phyloP scores from a whole-genome alignment of 805 yeast genomes.

The Cephaloascus albidus region DNA sequence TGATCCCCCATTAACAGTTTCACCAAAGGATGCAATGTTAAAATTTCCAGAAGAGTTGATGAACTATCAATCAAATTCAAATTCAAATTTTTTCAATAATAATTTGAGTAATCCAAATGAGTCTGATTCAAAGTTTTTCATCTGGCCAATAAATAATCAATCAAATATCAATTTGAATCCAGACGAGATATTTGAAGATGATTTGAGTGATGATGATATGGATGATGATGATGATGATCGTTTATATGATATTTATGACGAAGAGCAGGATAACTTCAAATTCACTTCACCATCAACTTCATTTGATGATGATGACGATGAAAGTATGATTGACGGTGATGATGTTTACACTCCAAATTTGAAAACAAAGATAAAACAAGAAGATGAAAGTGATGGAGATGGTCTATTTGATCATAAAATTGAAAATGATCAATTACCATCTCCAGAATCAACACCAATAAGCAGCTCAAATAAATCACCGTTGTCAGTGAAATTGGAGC shows the following conservation, averaged over 20 bases:
- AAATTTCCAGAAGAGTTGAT: conserved; percentile 8
- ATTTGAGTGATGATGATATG: conserved; percentile 16
- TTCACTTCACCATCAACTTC: conserved; percentile 6
- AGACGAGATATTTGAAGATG: conserved; percentile 4
- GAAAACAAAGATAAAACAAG: conserved; percentile 1
- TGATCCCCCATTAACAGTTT: conserved; percentile 6
- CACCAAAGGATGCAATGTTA: conserved; percentile 8
- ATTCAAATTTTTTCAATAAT: not conserved
- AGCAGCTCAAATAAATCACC: not conserved
- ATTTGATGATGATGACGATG: conserved; percentile 4
- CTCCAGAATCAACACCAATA: conserved; percentile 1
- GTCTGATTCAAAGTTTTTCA: conserved; percentile 4
- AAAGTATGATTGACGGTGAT: conserved; percentile 6
- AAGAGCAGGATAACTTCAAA: conserved; percentile 27
- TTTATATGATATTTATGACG: conserved; percentile 24
- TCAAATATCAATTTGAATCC: conserved; percentile 2
- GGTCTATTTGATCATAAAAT: conserved; percentile 2
- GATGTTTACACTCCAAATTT: conserved; percentile 4
- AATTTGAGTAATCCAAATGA: not conserved
- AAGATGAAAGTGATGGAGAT: conserved; percentile 5
- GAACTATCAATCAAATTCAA: conserved; percentile 1
- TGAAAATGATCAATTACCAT: conserved; percentile 1
- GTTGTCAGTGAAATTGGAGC: not conserved
- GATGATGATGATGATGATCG: conserved; percentile 35
- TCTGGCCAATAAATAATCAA: conserved; percentile 4